These are phyloP conservation scores for Boletus patriciae DNA, from an alignment of 768 basidiomycete species.

Conservation along the genomic window DNA sequence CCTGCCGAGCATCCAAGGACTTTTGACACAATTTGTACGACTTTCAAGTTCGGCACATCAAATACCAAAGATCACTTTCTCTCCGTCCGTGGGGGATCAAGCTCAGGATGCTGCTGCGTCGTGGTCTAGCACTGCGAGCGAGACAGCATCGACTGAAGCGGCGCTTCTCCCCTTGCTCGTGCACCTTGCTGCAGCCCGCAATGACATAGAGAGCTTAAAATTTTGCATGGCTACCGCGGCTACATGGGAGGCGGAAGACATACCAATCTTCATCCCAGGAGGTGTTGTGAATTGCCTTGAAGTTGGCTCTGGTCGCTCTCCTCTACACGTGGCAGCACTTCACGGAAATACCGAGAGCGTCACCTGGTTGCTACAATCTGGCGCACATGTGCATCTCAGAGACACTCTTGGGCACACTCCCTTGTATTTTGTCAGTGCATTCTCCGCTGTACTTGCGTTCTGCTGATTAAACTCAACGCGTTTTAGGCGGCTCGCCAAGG, in stretches of 20 bases:
- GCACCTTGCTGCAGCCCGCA: conserved; percentile 71
- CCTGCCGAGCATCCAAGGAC: conserved; percentile 59
- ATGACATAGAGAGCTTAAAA: conserved; percentile 61
- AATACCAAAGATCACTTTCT: conserved; percentile 37
- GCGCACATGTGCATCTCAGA: conserved; percentile 80
- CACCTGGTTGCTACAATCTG: conserved; percentile 58
- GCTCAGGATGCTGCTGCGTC: conserved; percentile 51
- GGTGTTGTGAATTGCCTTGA: conserved; percentile 77
- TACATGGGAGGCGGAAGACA: conserved; percentile 26
- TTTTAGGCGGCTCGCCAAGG: conserved; percentile 73
- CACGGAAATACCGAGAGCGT: conserved; percentile 53
- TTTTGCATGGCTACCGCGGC: conserved; percentile 52
- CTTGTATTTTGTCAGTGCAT: conserved; percentile 67
- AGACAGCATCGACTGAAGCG: conserved; percentile 66
- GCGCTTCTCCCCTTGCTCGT: conserved; percentile 75
- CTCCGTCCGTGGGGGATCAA: conserved; percentile 38
- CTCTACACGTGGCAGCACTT: conserved; percentile 76
- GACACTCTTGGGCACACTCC: conserved; percentile 82
- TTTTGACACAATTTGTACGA: conserved; percentile 68
- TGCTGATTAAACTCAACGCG: background rate
- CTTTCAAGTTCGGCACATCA: conserved; percentile 47
- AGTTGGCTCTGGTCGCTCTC: conserved; percentile 66
- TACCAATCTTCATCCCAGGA: conserved; percentile 44
- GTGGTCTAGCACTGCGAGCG: conserved; percentile 79
- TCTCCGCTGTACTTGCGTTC: background rate